Percentiles rank a stretch among this genome's conserved stretches.
These are phyloP conservation scores for Acer saccharum DNA, from an alignment of 345 rosid genomes.

Conservation along the genomic window DNA sequence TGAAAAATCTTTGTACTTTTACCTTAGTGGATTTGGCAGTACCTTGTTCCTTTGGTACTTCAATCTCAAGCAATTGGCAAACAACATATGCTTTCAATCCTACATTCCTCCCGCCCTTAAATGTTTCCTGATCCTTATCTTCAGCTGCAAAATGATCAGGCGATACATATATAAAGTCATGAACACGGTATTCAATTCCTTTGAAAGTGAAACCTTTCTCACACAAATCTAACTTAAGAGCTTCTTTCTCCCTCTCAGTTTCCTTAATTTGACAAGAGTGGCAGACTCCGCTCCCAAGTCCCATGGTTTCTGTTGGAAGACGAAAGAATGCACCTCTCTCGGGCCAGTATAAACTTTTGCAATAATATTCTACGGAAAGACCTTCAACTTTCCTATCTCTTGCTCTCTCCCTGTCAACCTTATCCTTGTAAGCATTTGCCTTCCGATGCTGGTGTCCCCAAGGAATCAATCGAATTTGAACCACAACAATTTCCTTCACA, in stretches of 20 bases:
- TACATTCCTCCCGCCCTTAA: conserved; percentile 60
- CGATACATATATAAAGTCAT: conserved; percentile 55
- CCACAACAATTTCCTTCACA: conserved; percentile 37
- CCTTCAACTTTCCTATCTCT: conserved; percentile 51
- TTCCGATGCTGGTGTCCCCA: conserved; percentile 72
- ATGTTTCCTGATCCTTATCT: conserved; percentile 29
- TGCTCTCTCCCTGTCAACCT: conserved; percentile 47
- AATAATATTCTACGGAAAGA: conserved; percentile 49
- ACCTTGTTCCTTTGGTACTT: conserved; percentile 29
- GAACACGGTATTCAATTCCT: conserved; percentile 44
- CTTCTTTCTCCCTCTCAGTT: conserved; percentile 29
- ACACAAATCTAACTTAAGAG: conserved; percentile 27
- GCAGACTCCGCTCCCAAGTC: conserved; percentile 54
- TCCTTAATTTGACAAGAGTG: conserved; percentile 48
- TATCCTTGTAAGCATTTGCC: conserved; percentile 40
- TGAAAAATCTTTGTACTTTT: conserved; percentile 56
- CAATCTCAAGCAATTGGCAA: conserved; percentile 58
- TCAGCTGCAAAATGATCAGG: conserved; percentile 38
- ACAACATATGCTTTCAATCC: conserved; percentile 62
- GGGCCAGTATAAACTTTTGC: conserved; percentile 62
- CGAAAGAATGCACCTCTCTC: conserved; percentile 65
- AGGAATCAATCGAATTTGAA: conserved; percentile 48
- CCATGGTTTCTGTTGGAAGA: conserved; percentile 46
- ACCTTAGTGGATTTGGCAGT: conserved; percentile 39
- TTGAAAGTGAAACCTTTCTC: conserved; percentile 35